These are phyloP conservation scores for Trichosporon faecale DNA, from an alignment of 1,284 basidiomycete species.

Conservation along the genomic window DNA sequence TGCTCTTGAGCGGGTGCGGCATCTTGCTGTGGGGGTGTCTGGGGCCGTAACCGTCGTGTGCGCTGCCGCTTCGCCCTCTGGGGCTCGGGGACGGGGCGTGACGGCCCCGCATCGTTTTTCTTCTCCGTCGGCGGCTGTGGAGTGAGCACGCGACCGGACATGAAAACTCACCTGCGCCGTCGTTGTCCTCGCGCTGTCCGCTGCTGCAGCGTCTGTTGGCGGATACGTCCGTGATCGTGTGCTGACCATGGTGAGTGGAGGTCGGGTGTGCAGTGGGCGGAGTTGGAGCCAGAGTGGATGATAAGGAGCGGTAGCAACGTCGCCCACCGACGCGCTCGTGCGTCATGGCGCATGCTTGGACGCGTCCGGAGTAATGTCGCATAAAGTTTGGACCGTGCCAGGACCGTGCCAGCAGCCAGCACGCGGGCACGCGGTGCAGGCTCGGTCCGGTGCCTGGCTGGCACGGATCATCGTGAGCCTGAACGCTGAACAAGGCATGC, in stretches of 20 bases:
- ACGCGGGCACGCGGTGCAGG: neutral
- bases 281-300: neutral
- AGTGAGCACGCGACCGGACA: neutral
- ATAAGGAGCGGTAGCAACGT: neutral
- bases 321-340: neutral
- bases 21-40: neutral
- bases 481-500: neutral
- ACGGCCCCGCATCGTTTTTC: neutral
- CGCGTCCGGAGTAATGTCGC: neutral
- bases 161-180: neutral
- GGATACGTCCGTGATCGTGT: neutral
- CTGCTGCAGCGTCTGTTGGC: neutral
- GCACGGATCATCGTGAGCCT: neutral
- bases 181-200: neutral
- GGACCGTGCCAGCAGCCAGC: no score
- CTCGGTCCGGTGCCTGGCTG: neutral
- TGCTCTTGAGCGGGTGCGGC: no score
- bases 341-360: neutral
- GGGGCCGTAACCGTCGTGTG: no score
- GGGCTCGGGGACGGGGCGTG: no score
- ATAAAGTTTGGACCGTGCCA: neutral
- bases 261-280: neutral
- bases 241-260: neutral
- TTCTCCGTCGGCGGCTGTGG: neutral
- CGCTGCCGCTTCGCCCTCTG: no score